A percentile compares a stretch with the other conserved stretches of the same genome.
Evolutionary conservation across 2,329 filamentous ascomycete genomes (phyloP).

Genomic region (Botrytis aclada): DNA sequence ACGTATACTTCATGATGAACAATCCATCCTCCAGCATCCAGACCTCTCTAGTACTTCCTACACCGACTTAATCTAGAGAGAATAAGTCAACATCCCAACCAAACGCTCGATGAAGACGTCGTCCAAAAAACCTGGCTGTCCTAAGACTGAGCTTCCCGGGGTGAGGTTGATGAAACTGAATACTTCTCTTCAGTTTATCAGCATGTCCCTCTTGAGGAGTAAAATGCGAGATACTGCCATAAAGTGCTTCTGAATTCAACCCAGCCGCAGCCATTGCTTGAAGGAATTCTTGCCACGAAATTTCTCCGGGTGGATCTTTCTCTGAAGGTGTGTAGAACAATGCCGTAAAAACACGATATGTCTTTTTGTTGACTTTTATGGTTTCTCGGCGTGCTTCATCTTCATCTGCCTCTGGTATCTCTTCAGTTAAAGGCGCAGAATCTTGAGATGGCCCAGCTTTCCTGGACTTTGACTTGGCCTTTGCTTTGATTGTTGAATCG

Average conservation of each 20-base stretch:
- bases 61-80: no score
- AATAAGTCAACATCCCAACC: not conserved
- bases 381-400: not conserved
- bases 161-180: conserved; percentile 4
- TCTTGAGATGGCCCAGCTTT: not conserved
- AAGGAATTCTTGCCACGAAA: not conserved
- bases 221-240: conserved; percentile 2
- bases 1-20: not conserved
- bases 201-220: not conserved
- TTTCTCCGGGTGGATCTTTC: not conserved
- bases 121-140: not conserved
- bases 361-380: not conserved
- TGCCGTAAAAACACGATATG: not conserved
- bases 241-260: not conserved
- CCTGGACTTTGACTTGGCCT: not conserved
- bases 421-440: not conserved
- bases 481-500: not conserved
- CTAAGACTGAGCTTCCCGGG: not conserved
- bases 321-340: not conserved
- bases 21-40: not conserved
- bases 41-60: accelerated
- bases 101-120: not conserved
- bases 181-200: not conserved
- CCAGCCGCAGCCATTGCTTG: not conserved
- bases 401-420: not conserved